Conservation (phyloP, 805 yeast genomes). For the Metahyphopichia silvanorum region DNA sequence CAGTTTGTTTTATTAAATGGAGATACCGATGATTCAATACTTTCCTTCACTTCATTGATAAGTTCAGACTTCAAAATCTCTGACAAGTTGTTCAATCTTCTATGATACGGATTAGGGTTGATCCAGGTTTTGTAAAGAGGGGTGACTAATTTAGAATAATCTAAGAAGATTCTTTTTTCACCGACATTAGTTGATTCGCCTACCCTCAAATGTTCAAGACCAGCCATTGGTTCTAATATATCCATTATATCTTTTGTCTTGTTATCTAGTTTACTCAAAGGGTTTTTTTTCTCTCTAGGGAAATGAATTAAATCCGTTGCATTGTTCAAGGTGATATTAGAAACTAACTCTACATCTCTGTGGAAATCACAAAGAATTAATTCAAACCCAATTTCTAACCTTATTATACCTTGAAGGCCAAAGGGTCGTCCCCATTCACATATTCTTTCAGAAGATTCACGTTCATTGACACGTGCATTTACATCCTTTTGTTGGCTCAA, state of each 20-base stretch:
- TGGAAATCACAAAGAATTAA: slow-evolving; percentile 57
- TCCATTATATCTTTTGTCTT: slow-evolving; percentile 19
- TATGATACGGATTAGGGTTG: slow-evolving; percentile 44
- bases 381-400: slow-evolving; percentile 62
- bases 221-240: slow-evolving; percentile 23
- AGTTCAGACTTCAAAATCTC: slow-evolving; percentile 30
- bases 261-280: slow-evolving; percentile 4
- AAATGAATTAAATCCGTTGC: slow-evolving; percentile 36
- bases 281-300: slow-evolving; percentile 20
- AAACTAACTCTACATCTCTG: slow-evolving; percentile 44
- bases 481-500: slow-evolving; percentile 15
- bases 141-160: slow-evolving; percentile 51
- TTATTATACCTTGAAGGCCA: slow-evolving; percentile 55
- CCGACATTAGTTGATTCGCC: slow-evolving; percentile 47
- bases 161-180: slow-evolving; percentile 49
- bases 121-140: slow-evolving; percentile 50
- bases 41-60: slow-evolving; percentile 27
- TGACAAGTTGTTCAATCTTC: slow-evolving; percentile 38
- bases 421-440: slow-evolving; percentile 55
- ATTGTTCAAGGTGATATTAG: slow-evolving; percentile 39
- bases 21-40: slow-evolving; percentile 26
- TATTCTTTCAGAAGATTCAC: slow-evolving; percentile 45
- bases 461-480: slow-evolving; percentile 32
- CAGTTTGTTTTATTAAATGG: slow-evolving; percentile 47
- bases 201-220: slow-evolving; percentile 44